phyloP scores from a whole-genome alignment of 495 filamentous ascomycete species.

The Chaetomium tenue region DNA sequence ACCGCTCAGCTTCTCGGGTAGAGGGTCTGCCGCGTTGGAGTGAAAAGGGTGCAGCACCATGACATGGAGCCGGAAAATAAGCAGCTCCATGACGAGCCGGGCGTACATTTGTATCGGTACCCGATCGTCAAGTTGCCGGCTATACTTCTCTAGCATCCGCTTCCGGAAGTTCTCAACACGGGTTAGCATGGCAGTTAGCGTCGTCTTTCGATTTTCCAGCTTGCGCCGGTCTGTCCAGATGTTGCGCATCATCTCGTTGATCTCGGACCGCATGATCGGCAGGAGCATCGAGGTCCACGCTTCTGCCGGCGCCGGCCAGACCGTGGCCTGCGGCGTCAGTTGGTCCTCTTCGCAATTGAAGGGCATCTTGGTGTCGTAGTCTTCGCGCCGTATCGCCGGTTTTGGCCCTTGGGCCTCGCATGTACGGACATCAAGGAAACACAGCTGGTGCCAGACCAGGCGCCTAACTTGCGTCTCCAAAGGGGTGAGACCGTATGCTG shows the following conservation, averaged over 20 bases:
- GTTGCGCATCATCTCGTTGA: conserved; percentile 67
- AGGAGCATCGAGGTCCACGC: conserved; percentile 67
- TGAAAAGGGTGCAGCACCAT: conserved; percentile 66
- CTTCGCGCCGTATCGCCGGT: conserved; percentile 63
- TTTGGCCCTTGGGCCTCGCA: conserved; percentile 73
- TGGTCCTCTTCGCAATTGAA: conserved; percentile 65
- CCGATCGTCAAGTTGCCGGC: conserved; percentile 54
- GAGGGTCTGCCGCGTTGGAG: conserved; percentile 52
- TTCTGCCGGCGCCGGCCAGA: conserved; percentile 44
- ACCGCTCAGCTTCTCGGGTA: conserved; percentile 46
- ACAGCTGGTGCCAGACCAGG: conserved; percentile 73
- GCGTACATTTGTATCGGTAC: conserved; percentile 59
- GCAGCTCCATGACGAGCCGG: conserved; percentile 58
- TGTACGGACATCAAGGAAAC: conserved; percentile 71
- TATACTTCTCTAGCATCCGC: conserved; percentile 59
- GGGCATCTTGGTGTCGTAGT: conserved; percentile 67
- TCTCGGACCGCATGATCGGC: conserved; percentile 64
- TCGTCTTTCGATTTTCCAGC: conserved; percentile 60
- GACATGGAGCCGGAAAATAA: conserved; percentile 60
- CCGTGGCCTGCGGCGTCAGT: conserved; percentile 40
- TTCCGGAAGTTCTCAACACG: conserved; percentile 62
- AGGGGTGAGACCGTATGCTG: conserved; percentile 58
- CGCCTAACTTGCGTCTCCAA: conserved; percentile 71
- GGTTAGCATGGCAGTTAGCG: conserved; percentile 52
- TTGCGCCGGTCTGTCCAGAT: conserved; percentile 62